A percentile compares a stretch with the other conserved stretches of the same genome.
Conservation (phyloP, 2,329 filamentous ascomycete genomes). For the Diplodia scrobiculata region DNA sequence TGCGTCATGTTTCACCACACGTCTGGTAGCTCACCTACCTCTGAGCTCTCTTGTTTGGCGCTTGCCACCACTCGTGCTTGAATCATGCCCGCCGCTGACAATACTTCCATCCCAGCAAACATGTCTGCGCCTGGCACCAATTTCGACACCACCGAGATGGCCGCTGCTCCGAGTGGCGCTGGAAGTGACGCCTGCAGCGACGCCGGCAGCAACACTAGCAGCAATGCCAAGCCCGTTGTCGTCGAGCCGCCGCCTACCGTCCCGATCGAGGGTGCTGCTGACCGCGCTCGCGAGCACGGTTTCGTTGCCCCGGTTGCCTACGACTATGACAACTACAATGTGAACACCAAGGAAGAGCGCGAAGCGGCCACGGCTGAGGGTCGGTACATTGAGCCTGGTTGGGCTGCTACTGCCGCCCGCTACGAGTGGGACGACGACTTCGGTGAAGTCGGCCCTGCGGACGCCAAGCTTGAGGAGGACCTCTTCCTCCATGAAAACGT, state of each 20-base stretch:
- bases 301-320: constrained; percentile 55
- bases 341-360: constrained; percentile 32
- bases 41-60: neutral
- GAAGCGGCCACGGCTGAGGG: constrained; percentile 31
- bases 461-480: constrained; percentile 69
- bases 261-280: constrained; percentile 22
- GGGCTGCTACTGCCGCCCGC: constrained; percentile 61
- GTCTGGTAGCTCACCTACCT: neutral
- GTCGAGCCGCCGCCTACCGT: constrained; percentile 33
- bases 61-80: neutral
- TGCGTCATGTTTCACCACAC: neutral
- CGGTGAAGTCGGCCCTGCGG: constrained; percentile 78
- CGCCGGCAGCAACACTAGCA: constrained; percentile 18
- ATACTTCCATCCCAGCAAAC: neutral
- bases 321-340: constrained; percentile 51
- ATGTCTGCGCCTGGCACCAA: constrained; percentile 24
- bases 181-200: constrained; percentile 33
- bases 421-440: constrained; percentile 87
- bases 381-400: constrained; percentile 35
- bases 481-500: constrained; percentile 67
- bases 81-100: neutral
- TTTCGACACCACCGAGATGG: constrained; percentile 33
- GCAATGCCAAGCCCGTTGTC: constrained; percentile 34
- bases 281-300: constrained; percentile 35
- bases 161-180: constrained; percentile 33